Evolutionary conservation across 2,329 filamentous ascomycete genomes (phyloP).

Genomic region (Fusarium kyushuense): DNA sequence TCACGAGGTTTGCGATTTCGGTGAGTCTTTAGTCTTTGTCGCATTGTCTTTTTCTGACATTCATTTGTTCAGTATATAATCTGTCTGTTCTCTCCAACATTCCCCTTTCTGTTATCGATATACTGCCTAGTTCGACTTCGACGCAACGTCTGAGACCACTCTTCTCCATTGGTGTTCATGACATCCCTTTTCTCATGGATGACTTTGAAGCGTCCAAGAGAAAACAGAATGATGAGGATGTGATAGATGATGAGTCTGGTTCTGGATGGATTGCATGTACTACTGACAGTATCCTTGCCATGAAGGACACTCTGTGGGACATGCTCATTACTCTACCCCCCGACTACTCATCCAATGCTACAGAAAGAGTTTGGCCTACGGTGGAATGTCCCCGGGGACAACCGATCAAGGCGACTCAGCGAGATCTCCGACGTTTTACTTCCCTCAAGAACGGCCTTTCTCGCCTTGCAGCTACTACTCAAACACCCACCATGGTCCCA

Average conservation of each 20-base stretch:
- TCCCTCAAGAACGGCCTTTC: constrained; percentile 74
- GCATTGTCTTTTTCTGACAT: constrained; percentile 26
- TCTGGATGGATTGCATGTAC: constrained; percentile 93
- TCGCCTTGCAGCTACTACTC: constrained; percentile 54
- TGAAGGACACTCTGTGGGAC: constrained; percentile 90
- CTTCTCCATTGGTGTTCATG: constrained; percentile 94
- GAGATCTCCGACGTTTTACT: constrained; percentile 85
- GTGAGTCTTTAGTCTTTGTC: constrained; percentile 61
- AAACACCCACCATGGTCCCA: constrained; percentile 43
- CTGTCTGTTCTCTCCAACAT: constrained; percentile 94
- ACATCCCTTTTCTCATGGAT: constrained; percentile 82
- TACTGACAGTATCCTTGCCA: constrained; percentile 90
- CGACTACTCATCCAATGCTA: constrained; percentile 66
- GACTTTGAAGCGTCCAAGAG: constrained; percentile 64
- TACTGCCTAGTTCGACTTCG: constrained; percentile 72
- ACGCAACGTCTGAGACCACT: constrained; percentile 79
- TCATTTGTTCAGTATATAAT: constrained; percentile 77
- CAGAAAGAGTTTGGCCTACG: constrained; percentile 78
- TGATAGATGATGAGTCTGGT: constrained; percentile 61
- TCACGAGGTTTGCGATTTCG: constrained; percentile 87
- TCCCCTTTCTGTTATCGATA: constrained; percentile 76
- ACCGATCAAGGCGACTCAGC: constrained; percentile 85
- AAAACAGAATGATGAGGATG: constrained; percentile 52
- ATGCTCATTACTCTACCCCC: constrained; percentile 86
- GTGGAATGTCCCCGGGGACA: constrained; percentile 75